Conservation (phyloP, 345 rosid genomes). For the Arabidopsis arenosa region DNA sequence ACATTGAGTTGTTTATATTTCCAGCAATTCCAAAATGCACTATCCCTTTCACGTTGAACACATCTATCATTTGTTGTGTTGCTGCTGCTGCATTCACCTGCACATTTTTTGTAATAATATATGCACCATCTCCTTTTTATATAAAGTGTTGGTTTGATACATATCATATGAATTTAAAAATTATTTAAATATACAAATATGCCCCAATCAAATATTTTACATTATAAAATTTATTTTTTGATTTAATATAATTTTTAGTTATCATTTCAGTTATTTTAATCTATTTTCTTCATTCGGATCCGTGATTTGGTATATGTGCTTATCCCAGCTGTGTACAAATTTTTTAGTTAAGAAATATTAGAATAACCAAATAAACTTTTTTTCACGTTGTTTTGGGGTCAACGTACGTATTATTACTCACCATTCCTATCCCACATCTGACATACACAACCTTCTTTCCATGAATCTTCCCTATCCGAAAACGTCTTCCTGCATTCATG, state of each 20-base stretch:
- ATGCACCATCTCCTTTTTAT: neutral
- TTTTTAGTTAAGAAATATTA: neutral
- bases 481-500: slow-evolving; percentile 51
- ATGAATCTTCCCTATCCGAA: slow-evolving; percentile 49
- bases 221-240: no score
- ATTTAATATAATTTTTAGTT: no score
- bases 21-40: slow-evolving; percentile 70
- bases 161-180: neutral
- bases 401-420: slow-evolving; percentile 1
- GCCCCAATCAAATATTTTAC: neutral
- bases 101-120: neutral
- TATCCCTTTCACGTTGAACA: slow-evolving; percentile 48
- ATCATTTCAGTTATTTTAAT: no score
- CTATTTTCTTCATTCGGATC: neutral
- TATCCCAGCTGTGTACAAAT: neutral
- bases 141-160: neutral
- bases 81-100: slow-evolving; percentile 66
- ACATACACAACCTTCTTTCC: slow-evolving; percentile 58
- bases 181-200: neutral
- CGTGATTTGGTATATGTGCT: neutral
- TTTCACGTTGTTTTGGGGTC: neutral
- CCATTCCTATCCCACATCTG: slow-evolving; percentile 70
- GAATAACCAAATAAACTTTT: neutral
- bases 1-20: slow-evolving; percentile 56
- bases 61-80: slow-evolving; percentile 63